These are phyloP conservation scores for Stromatinia cepivora DNA, from an alignment of 2,329 filamentous ascomycete species.

Conservation along the genomic window DNA sequence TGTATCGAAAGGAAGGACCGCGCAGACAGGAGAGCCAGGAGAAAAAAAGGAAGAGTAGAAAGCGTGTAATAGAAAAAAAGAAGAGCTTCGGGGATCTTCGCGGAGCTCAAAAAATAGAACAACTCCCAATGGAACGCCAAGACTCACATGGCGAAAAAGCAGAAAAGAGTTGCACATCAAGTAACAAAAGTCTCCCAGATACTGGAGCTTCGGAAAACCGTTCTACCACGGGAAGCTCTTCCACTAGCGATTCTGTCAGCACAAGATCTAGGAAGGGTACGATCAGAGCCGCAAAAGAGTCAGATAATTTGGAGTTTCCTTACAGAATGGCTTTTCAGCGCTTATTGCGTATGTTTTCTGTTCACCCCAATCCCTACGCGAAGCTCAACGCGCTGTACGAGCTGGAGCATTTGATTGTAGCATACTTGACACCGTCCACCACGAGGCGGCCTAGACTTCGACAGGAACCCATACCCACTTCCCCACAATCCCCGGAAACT, in stretches of 20 bases:
- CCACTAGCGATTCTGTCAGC: slow-evolving; percentile 34
- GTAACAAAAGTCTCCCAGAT: slow-evolving; percentile 31
- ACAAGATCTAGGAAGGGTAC: slow-evolving; percentile 30
- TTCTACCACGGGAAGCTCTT: slow-evolving; percentile 37
- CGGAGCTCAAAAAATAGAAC: slow-evolving; percentile 47
- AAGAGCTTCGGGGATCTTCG: slow-evolving; percentile 68
- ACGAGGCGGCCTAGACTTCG: slow-evolving; percentile 39
- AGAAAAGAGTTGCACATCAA: slow-evolving; percentile 33
- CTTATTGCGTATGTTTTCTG: slow-evolving; percentile 81
- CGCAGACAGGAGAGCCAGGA: slow-evolving; percentile 34
- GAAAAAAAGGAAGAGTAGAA: slow-evolving; percentile 55
- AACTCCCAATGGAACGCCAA: slow-evolving; percentile 31
- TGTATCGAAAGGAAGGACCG: slow-evolving; percentile 63
- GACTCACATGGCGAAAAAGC: slow-evolving; percentile 32
- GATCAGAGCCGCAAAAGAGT: slow-evolving; percentile 31
- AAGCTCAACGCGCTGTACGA: slow-evolving; percentile 85
- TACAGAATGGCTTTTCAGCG: slow-evolving; percentile 79
- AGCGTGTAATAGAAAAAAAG: slow-evolving; percentile 59
- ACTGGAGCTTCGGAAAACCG: slow-evolving; percentile 30
- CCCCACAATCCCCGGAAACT: slow-evolving; percentile 59
- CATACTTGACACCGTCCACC: slow-evolving; percentile 63
- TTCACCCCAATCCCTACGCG: slow-evolving; percentile 81
- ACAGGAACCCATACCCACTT: slow-evolving; percentile 34
- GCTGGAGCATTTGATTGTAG: slow-evolving; percentile 77
- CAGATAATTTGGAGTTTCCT: slow-evolving; percentile 61